These are phyloP conservation scores for Tolypocladium pustulatum DNA, from an alignment of 2,329 filamentous ascomycete species.

Conservation along the genomic window DNA sequence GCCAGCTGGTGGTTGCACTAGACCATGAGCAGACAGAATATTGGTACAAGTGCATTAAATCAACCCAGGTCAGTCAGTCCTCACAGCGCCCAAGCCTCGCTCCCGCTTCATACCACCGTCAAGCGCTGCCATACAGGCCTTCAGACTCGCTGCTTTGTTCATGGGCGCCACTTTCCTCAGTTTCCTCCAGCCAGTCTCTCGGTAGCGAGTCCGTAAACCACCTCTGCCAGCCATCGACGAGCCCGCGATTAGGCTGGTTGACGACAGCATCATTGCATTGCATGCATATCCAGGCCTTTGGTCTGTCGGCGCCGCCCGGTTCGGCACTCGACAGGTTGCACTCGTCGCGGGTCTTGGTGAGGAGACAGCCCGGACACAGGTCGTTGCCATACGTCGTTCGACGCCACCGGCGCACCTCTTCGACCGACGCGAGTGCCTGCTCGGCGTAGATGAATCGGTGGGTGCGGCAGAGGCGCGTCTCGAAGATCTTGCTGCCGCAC, in stretches of 20 bases:
- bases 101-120: neutral
- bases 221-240: neutral
- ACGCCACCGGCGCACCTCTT: slow-evolving; percentile 16
- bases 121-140: neutral
- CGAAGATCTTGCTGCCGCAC: slow-evolving; percentile 24
- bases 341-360: neutral
- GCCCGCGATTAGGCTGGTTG: neutral
- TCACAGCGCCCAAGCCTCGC: neutral
- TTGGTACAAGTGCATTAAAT: neutral
- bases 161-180: neutral
- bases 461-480: slow-evolving; percentile 19
- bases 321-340: neutral
- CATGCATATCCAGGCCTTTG: slow-evolving; percentile 21
- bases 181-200: neutral
- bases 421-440: slow-evolving; percentile 10
- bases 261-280: slow-evolving; percentile 15
- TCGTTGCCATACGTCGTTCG: slow-evolving; percentile 9
- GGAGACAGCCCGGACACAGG: slow-evolving; percentile 21
- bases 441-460: slow-evolving; percentile 21
- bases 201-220: neutral
- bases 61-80: neutral
- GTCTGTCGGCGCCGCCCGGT: neutral
- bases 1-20: neutral
- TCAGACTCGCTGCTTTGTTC: neutral
- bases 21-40: neutral